Evolutionary conservation across 1,284 basidiomycete genomes (phyloP).

Genomic region (Cerioporus squamosus): DNA sequence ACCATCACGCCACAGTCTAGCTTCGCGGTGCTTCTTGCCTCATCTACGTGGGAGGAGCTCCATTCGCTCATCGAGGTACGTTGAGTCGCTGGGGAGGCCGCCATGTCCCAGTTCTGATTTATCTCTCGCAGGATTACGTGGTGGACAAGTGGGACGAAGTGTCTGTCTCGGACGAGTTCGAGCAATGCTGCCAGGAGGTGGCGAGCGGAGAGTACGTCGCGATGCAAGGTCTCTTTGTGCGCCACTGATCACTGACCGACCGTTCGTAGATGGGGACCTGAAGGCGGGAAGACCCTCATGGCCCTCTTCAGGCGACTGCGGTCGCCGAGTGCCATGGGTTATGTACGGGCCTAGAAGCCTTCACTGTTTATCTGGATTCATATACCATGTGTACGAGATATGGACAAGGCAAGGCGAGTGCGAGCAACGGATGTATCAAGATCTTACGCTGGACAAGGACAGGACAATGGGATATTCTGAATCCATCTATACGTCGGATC

Average conservation of each 20-base stretch:
- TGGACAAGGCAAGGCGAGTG: too few species aligned
- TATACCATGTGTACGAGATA: too few species aligned
- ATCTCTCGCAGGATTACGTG: constrained; percentile 55
- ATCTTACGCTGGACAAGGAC: too few species aligned
- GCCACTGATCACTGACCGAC: constrained; percentile 21
- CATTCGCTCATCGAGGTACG: constrained; percentile 62
- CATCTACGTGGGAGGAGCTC: constrained; percentile 67
- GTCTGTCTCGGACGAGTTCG: constrained; percentile 64
- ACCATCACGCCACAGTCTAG: constrained; percentile 74
- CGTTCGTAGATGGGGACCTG: constrained; percentile 62
- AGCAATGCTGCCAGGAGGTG: constrained; percentile 69
- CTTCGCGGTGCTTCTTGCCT: constrained; percentile 74
- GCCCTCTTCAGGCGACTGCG: constrained; percentile 66
- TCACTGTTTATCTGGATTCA: too few species aligned
- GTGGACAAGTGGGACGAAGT: constrained; percentile 76
- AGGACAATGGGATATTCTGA: too few species aligned
- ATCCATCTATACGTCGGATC: too few species aligned
- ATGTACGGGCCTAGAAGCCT: constrained; percentile 20
- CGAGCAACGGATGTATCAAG: too few species aligned
- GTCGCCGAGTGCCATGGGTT: constrained; percentile 46
- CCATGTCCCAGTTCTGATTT: neutral
- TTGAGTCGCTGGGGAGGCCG: neutral
- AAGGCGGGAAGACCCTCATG: constrained; percentile 69
- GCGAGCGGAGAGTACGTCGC: constrained; percentile 70
- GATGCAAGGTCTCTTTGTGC: constrained; percentile 1